A percentile compares a stretch with the other conserved stretches of the same genome.
Evolutionary conservation across 2,329 filamentous ascomycete genomes (phyloP).

Genomic region (Sporothrix sp.): DNA sequence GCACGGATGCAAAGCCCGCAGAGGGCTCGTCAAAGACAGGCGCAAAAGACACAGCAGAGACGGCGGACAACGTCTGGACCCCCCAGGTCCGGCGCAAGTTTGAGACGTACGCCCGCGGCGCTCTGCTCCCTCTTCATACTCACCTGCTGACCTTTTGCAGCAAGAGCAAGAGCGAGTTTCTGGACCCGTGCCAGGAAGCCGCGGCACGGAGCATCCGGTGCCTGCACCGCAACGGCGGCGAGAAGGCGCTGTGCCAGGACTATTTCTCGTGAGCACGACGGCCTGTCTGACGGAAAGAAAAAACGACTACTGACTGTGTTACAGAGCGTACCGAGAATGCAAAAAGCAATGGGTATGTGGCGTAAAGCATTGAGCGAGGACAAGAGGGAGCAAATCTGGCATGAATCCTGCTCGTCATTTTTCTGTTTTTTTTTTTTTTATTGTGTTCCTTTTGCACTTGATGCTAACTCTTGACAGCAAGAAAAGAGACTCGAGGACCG

Average conservation of each 20-base stretch:
- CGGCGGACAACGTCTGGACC: slow-evolving; percentile 32
- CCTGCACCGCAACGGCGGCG: slow-evolving; percentile 76
- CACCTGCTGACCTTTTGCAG: slow-evolving; percentile 35
- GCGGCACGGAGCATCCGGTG: slow-evolving; percentile 79
- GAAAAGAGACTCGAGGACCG: slow-evolving; percentile 6
- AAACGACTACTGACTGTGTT: too few species aligned
- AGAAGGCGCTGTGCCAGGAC: slow-evolving; percentile 81
- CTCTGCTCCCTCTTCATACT: neutral
- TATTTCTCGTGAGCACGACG: slow-evolving; percentile 68
- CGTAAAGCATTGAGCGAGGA: too few species aligned
- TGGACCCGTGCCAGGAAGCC: slow-evolving; percentile 91
- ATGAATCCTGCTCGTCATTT: too few species aligned
- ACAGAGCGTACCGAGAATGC: slow-evolving; percentile 86
- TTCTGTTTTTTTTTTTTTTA: neutral
- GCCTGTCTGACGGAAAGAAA: too few species aligned
- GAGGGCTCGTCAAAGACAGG: too few species aligned
- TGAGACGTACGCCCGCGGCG: slow-evolving; percentile 39
- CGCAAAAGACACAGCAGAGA: neutral
- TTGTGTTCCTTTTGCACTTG: neutral
- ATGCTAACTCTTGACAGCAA: neutral
- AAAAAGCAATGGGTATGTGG: slow-evolving; percentile 80
- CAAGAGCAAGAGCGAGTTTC: slow-evolving; percentile 81
- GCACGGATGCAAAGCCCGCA: too few species aligned
- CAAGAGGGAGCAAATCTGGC: too few species aligned
- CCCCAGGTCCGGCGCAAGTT: slow-evolving; percentile 55